A percentile compares a stretch with the other conserved stretches of the same genome.
These are phyloP conservation scores for Phytophthora nicotianae DNA, from an alignment of 352 stramenopile genomes.

Conservation along the genomic window DNA sequence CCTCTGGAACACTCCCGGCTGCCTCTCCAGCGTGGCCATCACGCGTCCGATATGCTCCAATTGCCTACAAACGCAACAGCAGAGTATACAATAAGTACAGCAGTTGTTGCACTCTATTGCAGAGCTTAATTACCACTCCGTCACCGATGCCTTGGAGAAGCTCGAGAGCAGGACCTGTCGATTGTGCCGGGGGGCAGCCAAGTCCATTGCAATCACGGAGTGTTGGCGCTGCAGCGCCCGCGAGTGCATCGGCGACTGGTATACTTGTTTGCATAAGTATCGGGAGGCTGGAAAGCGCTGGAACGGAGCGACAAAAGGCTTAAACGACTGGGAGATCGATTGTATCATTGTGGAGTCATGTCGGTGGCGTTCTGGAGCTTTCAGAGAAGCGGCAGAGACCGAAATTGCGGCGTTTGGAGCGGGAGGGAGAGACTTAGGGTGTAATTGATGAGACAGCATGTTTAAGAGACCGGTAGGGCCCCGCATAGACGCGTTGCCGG, in stretches of 20 bases:
- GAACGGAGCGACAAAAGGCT: constrained; percentile 19
- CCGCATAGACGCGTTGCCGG: constrained; percentile 10
- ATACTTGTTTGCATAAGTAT: constrained; percentile 31
- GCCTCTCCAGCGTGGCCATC: constrained; percentile 37
- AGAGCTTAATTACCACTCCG: constrained; percentile 35
- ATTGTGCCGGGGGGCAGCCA: constrained; percentile 25
- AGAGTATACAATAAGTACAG: background rate
- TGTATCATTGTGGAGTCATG: constrained; percentile 14
- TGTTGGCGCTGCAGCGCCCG: constrained; percentile 16
- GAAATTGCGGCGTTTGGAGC: constrained; percentile 6
- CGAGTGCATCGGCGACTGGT: constrained; percentile 17
- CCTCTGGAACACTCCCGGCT: constrained; percentile 45
- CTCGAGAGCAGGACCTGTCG: constrained; percentile 45
- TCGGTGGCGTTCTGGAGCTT: constrained; percentile 3
- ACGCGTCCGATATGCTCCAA: constrained; percentile 50
- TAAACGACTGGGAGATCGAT: constrained; percentile 14
- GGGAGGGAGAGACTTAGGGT: background rate
- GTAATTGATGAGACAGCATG: constrained; percentile 9
- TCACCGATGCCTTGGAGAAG: constrained; percentile 43
- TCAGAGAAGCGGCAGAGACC: constrained; percentile 5
- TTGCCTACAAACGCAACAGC: constrained; percentile 29
- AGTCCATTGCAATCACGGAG: constrained; percentile 35
- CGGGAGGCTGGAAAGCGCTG: constrained; percentile 31
- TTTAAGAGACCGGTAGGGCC: constrained; percentile 7
- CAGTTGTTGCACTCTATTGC: background rate